Evolutionary conservation across 768 basidiomycete genomes (phyloP).

Genomic region (Serpula lacrymans): DNA sequence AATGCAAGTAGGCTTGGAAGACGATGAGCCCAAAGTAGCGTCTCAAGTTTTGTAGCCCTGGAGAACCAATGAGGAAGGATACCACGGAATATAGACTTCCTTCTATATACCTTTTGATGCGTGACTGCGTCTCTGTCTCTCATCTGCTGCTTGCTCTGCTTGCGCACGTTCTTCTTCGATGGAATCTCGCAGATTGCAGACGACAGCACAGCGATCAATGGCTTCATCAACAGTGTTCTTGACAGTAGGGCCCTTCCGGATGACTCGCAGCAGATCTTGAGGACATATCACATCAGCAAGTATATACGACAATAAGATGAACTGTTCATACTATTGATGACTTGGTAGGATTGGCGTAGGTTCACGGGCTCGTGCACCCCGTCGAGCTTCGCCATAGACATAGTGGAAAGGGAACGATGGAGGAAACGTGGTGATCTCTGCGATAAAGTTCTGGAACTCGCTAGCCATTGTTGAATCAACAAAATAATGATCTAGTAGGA

Average conservation of each 20-base stretch:
- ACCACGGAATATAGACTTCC: neutral
- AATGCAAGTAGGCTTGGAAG: slow-evolving; percentile 88
- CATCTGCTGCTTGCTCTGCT: slow-evolving; percentile 76
- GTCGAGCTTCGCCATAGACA: slow-evolving; percentile 26
- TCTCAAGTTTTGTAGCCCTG: slow-evolving; percentile 76
- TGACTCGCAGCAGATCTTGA: slow-evolving; percentile 76
- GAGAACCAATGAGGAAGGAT: neutral
- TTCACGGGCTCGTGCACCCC: slow-evolving; percentile 21
- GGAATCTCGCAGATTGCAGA: slow-evolving; percentile 82
- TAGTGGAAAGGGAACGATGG: slow-evolving; percentile 42
- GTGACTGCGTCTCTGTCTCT: slow-evolving; percentile 59
- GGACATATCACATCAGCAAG: slow-evolving; percentile 6
- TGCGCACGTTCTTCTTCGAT: slow-evolving; percentile 80
- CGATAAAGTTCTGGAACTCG: slow-evolving; percentile 26
- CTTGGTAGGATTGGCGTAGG: slow-evolving; percentile 68
- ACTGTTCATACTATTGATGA: slow-evolving; percentile 78
- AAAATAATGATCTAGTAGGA: slow-evolving; percentile 65
- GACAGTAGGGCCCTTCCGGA: slow-evolving; percentile 81
- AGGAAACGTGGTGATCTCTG: slow-evolving; percentile 28
- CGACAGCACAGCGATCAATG: slow-evolving; percentile 80
- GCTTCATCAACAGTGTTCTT: slow-evolving; percentile 85
- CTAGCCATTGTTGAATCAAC: slow-evolving; percentile 83
- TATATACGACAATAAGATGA: neutral
- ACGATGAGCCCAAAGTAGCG: slow-evolving; percentile 84
- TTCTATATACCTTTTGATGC: slow-evolving; percentile 62